phyloP scores from a whole-genome alignment of 1,284 basidiomycete genomes.

The Phellinidium pouzarii region DNA sequence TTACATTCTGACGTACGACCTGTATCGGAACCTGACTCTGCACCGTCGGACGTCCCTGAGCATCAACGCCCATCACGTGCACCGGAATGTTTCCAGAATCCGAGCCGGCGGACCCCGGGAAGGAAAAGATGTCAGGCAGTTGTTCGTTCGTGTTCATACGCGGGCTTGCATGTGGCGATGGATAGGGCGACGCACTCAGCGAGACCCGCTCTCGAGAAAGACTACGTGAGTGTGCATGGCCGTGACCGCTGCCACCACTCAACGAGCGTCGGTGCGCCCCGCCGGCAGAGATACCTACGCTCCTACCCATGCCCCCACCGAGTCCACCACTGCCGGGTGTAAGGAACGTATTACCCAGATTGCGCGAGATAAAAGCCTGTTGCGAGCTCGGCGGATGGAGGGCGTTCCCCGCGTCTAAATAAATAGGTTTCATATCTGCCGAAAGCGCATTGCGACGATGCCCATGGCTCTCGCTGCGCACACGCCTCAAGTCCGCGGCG shows the following conservation, averaged over 20 bases:
- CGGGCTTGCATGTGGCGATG: slow-evolving; percentile 48
- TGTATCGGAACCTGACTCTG: slow-evolving; percentile 19
- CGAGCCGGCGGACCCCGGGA: slow-evolving; percentile 14
- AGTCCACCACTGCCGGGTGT: slow-evolving; percentile 1
- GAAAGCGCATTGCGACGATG: slow-evolving; percentile 29
- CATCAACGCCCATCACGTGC: slow-evolving; percentile 22
- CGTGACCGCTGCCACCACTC: slow-evolving; percentile 40
- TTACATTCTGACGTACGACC: slow-evolving; percentile 55
- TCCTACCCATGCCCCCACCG: background rate
- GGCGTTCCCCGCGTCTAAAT: slow-evolving; percentile 33
- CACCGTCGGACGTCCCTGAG: slow-evolving; percentile 17
- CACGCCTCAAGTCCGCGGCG: slow-evolving; percentile 34
- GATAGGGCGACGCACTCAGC: slow-evolving; percentile 44
- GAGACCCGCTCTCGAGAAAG: slow-evolving; percentile 25
- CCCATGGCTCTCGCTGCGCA: slow-evolving; percentile 45
- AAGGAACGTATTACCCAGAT: slow-evolving; percentile 8
- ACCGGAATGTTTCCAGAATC: slow-evolving; percentile 19
- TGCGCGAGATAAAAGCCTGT: slow-evolving; percentile 38
- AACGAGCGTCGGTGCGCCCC: slow-evolving; percentile 45
- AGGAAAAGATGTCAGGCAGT: slow-evolving; percentile 21
- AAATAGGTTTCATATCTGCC: slow-evolving; percentile 19
- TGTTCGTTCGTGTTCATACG: slow-evolving; percentile 24
- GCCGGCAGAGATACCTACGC: slow-evolving; percentile 1
- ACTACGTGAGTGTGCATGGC: slow-evolving; percentile 27
- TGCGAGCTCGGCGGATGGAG: slow-evolving; percentile 34